Conservation (phyloP, 1,284 basidiomycete species). For the Irpex rosettiformis region DNA sequence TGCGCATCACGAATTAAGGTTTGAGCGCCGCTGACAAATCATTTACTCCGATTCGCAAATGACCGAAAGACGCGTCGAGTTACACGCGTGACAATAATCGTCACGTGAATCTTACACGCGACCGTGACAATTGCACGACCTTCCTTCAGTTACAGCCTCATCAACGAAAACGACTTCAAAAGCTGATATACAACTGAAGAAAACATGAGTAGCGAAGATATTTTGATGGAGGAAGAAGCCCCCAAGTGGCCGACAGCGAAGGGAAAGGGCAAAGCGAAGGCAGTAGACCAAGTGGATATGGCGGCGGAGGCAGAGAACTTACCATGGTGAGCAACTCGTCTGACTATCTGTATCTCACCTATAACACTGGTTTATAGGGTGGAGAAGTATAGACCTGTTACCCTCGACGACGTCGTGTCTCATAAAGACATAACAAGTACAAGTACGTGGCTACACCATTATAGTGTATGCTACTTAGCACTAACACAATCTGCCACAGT, state of each 20-base stretch:
- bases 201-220: slow-evolving; percentile 56
- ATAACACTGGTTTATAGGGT: slow-evolving; percentile 59
- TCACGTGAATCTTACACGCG: slow-evolving; percentile 12
- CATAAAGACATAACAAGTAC: slow-evolving; percentile 92
- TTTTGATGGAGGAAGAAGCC: slow-evolving; percentile 45
- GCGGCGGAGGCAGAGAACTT: slow-evolving; percentile 56
- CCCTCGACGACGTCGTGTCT: slow-evolving; percentile 89
- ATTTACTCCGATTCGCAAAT: slow-evolving; percentile 15
- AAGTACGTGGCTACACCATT: slow-evolving; percentile 49
- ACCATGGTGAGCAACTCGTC: slow-evolving; percentile 55
- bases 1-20: slow-evolving; percentile 34
- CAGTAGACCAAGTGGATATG: slow-evolving; percentile 36
- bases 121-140: slow-evolving; percentile 6
- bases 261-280: slow-evolving; percentile 69
- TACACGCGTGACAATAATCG: slow-evolving; percentile 3
- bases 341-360: neutral
- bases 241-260: slow-evolving; percentile 26
- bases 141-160: slow-evolving; percentile 4
- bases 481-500: slow-evolving; percentile 46
- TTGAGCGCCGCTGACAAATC: slow-evolving; percentile 11
- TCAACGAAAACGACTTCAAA: neutral
- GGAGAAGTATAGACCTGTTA: slow-evolving; percentile 90
- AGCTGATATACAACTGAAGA: neutral
- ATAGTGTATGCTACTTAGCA: slow-evolving; percentile 5
- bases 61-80: slow-evolving; percentile 22